These are phyloP conservation scores for Eucalyptus microcorys DNA, from an alignment of 345 rosid species.

Conservation along the genomic window DNA sequence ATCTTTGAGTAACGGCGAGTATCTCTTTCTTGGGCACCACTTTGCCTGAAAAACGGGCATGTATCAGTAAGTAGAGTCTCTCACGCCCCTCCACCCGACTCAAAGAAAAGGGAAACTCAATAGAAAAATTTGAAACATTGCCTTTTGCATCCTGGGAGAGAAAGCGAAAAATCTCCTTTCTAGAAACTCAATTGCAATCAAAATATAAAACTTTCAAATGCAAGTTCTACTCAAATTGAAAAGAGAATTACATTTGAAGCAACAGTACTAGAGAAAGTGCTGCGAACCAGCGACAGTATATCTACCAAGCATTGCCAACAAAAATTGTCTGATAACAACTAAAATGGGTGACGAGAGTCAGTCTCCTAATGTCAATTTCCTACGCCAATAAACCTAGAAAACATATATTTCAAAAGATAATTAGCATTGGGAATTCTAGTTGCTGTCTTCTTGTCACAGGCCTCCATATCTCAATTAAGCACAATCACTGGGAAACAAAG, in stretches of 20 bases:
- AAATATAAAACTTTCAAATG: neutral
- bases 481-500: neutral
- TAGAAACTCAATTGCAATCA: neutral
- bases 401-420: neutral
- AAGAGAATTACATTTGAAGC: neutral
- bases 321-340: neutral
- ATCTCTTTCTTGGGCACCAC: constrained; percentile 48
- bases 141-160: neutral
- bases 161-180: neutral
- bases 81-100: neutral
- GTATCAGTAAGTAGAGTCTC: neutral
- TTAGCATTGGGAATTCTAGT: neutral
- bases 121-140: neutral
- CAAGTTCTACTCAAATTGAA: neutral
- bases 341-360: neutral
- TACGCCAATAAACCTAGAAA: neutral
- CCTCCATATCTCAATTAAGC: neutral
- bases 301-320: neutral
- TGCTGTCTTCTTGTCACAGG: neutral
- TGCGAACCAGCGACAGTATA: neutral
- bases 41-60: constrained; percentile 31
- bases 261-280: neutral
- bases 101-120: neutral
- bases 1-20: constrained; percentile 40
- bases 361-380: neutral